Conservation (phyloP, 2,329 filamentous ascomycete species). For the Colletotrichum karsti region DNA sequence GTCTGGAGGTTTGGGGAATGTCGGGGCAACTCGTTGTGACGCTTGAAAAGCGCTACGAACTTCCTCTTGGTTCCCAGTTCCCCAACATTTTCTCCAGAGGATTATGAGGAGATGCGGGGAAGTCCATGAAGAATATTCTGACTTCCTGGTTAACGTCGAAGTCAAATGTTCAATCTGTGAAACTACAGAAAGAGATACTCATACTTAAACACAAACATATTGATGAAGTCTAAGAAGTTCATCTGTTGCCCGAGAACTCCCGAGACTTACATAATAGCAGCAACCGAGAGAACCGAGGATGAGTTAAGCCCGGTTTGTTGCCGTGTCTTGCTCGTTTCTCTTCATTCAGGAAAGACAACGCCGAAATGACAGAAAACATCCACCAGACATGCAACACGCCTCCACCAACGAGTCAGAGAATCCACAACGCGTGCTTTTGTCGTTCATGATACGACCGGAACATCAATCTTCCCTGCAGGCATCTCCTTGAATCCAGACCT, state of each 20-base stretch:
- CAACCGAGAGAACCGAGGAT: too few species aligned
- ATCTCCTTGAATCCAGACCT: neutral
- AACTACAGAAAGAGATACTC: too few species aligned
- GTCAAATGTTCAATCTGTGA: too few species aligned
- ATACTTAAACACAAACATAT: too few species aligned
- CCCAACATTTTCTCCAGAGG: conserved; percentile 5
- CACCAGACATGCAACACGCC: neutral
- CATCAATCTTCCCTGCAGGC: neutral
- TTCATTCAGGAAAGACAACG: neutral
- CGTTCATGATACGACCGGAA: neutral
- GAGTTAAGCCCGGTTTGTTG: too few species aligned
- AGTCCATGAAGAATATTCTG: too few species aligned
- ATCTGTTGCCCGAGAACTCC: too few species aligned
- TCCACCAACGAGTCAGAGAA: conserved; percentile 18
- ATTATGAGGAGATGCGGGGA: neutral
- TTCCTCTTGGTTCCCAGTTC: neutral
- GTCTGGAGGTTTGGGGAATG: neutral
- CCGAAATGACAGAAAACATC: neutral
- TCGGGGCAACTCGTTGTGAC: neutral
- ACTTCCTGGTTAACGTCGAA: too few species aligned
- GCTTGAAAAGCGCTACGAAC: neutral
- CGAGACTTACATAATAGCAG: too few species aligned
- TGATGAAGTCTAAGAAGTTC: neutral
- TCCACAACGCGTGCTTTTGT: too few species aligned
- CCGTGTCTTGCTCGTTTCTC: neutral